Base-by-base conservation (phyloP, 441 rosid genomes). In the Croton setiger region DNA sequence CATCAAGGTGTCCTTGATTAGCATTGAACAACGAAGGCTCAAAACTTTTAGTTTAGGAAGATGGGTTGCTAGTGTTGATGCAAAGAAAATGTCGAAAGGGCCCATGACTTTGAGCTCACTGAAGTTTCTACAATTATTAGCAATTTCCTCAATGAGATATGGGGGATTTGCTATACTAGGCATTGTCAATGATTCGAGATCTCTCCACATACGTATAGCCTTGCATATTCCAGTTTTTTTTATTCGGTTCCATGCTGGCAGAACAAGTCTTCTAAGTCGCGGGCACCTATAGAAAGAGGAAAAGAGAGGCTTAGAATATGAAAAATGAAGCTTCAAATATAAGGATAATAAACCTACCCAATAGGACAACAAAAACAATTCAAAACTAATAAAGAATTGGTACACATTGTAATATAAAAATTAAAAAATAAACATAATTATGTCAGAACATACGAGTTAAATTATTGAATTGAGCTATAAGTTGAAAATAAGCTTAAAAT, bases 201-300 rank as follows among this genome's bases (percentile, higher is more conserved):
- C 86, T 68, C 59, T 82, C 97, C 96, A 94, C 66, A 66, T 70
- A 5, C 72, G 76, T 78, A 91, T 83, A 0, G 97, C 93, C 69
- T 75, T 82, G 86, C 93, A 87, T 67, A 94, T 89, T 48, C 87
- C 90, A 0, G 87, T 80, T 79, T 77, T 84, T 74, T 86, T 88
- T 75, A 94, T 86, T 74, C 91, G 81, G 80, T 91, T 93, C 97
- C 95, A 89, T 20, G 97, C 98, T 0, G 94, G 97, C 68, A 91
- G 51, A 39, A 93, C 94, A 12, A 93, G 79, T 35, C 89, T 82
- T 69, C 73, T 83, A 69, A 93, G 80, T 15, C 62, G 75, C 1
- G 90, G 94, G 72, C 88, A 84, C 85, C 97, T 89, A n/a, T n/a
- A 75, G 71, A 59, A 57, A 27, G 63, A 55, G 62, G 65, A 75